Percentiles rank a stretch among this genome's conserved stretches.
These are phyloP conservation scores for Silene latifolia DNA, from an alignment of 148 eudicot species.

Conservation along the genomic window DNA sequence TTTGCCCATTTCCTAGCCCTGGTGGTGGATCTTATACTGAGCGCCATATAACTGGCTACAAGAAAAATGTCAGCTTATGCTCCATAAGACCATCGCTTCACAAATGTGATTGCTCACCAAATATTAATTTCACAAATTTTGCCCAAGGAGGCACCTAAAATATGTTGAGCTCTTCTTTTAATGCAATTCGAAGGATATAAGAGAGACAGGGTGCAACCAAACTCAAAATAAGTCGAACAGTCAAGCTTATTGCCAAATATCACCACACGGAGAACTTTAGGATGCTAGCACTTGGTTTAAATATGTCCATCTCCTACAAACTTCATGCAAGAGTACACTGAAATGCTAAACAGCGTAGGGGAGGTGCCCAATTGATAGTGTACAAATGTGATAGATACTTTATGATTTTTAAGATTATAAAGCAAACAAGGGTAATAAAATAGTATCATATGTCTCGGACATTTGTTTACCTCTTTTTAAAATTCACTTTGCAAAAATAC, in stretches of 20 bases:
- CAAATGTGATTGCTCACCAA: not conserved
- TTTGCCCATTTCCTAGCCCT: not conserved
- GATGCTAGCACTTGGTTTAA: not conserved
- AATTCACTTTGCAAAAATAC: no score
- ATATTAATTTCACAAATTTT: not conserved
- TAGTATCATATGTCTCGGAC: no score
- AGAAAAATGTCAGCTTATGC: no score
- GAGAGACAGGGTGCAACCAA: not conserved
- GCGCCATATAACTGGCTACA: no score
- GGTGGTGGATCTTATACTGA: not conserved
- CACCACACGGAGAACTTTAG: not conserved
- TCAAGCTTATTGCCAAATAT: no score
- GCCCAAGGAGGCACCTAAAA: not conserved
- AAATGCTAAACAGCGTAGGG: not conserved
- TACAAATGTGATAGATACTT: not conserved
- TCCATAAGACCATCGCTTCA: not conserved
- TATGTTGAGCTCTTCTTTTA: not conserved
- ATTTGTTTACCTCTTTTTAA: no score
- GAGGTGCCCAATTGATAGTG: not conserved
- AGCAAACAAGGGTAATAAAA: not conserved
- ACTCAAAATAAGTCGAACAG: not conserved
- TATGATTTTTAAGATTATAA: not conserved
- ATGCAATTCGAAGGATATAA: not conserved
- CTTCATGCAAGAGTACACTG: not conserved
- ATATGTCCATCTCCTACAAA: not conserved